phyloP scores from a whole-genome alignment of 176 grass and related monocot species.

The Oryza glumipatula region DNA sequence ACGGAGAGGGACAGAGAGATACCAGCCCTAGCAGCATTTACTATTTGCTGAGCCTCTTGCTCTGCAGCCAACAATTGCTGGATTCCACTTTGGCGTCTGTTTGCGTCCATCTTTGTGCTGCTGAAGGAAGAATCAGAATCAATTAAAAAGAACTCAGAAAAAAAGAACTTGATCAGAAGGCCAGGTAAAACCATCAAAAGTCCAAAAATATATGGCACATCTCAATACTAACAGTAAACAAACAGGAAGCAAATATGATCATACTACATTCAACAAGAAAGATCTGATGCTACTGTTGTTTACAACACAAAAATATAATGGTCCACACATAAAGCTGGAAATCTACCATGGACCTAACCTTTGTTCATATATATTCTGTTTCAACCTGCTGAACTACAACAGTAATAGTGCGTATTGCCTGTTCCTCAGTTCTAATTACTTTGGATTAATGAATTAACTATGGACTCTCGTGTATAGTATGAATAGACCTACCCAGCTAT shows the following conservation, averaged over 20 bases:
- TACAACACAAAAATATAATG: background rate
- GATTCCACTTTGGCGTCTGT: constrained; percentile 78
- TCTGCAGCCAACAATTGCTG: constrained; percentile 92
- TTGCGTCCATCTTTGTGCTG: constrained; percentile 63
- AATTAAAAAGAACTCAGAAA: background rate
- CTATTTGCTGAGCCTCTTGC: constrained; percentile 90
- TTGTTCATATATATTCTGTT: background rate
- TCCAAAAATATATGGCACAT: background rate
- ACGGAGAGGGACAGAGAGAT: background rate
- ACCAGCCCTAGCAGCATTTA: constrained; percentile 76
- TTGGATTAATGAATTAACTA: background rate
- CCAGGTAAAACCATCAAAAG: background rate
- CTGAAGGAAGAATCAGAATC: background rate
- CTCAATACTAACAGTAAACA: background rate
- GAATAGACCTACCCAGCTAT: background rate
- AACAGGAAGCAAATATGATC: background rate
- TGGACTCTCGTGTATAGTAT: background rate
- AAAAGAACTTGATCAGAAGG: background rate
- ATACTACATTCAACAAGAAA: background rate
- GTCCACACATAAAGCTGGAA: background rate
- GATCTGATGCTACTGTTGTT: background rate
- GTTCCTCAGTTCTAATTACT: background rate
- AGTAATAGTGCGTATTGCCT: background rate
- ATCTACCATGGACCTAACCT: background rate
- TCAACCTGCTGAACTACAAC: background rate